A percentile compares a stretch with the other conserved stretches of the same genome.
Evolutionary conservation across 1,284 basidiomycete genomes (phyloP).

Genomic region (Cutaneotrichosporon sp.): DNA sequence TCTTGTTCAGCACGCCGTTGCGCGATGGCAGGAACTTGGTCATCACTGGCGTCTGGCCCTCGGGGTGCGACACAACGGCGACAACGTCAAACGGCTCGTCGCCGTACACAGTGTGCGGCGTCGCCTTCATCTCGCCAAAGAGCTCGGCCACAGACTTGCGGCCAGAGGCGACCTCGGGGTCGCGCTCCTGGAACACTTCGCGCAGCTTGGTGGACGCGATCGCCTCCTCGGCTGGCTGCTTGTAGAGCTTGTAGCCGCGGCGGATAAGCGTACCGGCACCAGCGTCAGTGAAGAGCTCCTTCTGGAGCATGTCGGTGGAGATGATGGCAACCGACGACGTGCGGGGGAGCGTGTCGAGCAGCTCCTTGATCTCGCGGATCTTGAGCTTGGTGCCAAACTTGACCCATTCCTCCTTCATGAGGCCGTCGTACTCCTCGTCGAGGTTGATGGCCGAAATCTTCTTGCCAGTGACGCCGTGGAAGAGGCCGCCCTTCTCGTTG

Average conservation of each 20-base stretch:
- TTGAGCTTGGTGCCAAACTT: conserved; percentile 99
- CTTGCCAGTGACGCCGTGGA: conserved; percentile 93
- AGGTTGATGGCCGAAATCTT: conserved; percentile 94
- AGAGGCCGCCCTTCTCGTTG: conserved; percentile 97
- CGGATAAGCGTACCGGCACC: conserved; percentile 97
- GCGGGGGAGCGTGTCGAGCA: conserved; percentile 95
- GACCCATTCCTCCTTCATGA: conserved; percentile 99
- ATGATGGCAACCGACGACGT: conserved; percentile 98
- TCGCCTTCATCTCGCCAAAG: conserved; percentile 70
- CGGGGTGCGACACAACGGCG: conserved; percentile 88
- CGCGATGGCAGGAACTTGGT: conserved; percentile 86
- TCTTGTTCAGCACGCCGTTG: conserved; percentile 85
- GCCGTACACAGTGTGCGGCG: conserved; percentile 91
- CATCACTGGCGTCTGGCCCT: conserved; percentile 83
- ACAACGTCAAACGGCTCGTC: conserved; percentile 96
- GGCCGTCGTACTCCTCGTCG: conserved; percentile 95
- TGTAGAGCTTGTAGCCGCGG: conserved; percentile 96
- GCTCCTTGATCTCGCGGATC: conserved; percentile 97
- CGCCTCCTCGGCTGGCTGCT: conserved; percentile 70
- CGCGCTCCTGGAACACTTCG: conserved; percentile 87
- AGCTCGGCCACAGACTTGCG: conserved; percentile 84
- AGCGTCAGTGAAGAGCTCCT: conserved; percentile 97
- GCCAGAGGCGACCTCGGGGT: conserved; percentile 82
- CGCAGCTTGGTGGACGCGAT: conserved; percentile 90
- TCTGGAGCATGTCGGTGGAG: conserved; percentile 85